Base-by-base conservation (phyloP, 495 filamentous ascomycete species). In the Tricharina praecox region DNA sequence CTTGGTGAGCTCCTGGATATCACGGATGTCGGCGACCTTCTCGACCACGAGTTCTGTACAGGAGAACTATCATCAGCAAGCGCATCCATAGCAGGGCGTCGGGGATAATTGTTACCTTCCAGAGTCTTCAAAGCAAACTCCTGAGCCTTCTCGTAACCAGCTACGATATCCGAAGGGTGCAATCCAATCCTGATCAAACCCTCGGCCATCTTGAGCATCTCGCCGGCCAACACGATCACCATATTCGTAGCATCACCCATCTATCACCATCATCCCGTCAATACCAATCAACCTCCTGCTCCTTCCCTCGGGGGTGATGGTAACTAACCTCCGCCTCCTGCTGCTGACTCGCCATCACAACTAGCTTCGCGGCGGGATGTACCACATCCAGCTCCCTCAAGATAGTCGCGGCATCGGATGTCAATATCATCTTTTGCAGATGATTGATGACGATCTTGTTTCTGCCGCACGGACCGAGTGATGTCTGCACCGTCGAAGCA, bases 381-480 rank as follows among this genome's bases (percentile, higher is more conserved):
- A 99, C 88, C 37, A 99, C 92, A 61, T 99, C 92, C 62, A 99
- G 74, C 65, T 99, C 92, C 58, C 85, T 81, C 46, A 99, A 71
- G 53, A 99, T 99, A 21, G 90, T 94, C 52, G 92, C 92, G 32
- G 92, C 92, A 63, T 99, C 92, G 37, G 85, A 94, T 49, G 92
- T 99, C 49, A 99, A 73, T 52, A 94, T 88, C 90, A 96, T 94
- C 73, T 99, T 99, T 68, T 94, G 86, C 49, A 99, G 73, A 69
- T 99, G 92, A 68, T 96, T 99, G 72, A 99, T 95, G 69, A 99
- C 84, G 65, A 99, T 94, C 71, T 99, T 99, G 72, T 96, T 99
- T 65, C 92, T 83, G 61, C 92, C 92, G 64, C 90, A 95, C 44
- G 92, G 92, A 41, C 92, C 90, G 30, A 99, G 73, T 39, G 88